Evolutionary conservation across 2,329 filamentous ascomycete genomes (phyloP), one percentile per base, ranked within the genome.

Genomic region (Xylariales sp.): DNA sequence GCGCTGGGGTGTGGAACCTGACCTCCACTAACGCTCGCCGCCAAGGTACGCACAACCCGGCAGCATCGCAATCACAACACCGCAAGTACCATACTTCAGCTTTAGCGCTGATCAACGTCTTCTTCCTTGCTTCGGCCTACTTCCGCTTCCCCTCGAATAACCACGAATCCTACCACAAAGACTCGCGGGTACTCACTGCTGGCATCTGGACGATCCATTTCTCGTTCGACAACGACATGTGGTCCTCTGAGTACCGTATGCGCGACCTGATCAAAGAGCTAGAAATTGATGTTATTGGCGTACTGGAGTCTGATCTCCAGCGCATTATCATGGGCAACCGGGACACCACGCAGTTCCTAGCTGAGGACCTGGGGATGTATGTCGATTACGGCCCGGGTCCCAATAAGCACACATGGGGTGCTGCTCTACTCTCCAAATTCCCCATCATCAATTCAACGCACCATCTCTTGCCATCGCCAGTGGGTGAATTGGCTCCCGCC

Each of bases 151-250:
- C 93, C 0, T 84, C 83, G 2, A 91, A 96, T 60, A 82, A 97
- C 66, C 95, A 96, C 69, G 80, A 79, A 42, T 87, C 93, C 0
- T 90, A 97, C 63, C 91, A 98, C 60, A 78, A 80, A 27, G 81
- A 95, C 40, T 85, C 90, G 48, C 93, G 93, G 52, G 69, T 94
- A 40, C 76, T 96, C 45, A 97, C 94, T 0, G 88, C 89, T 1
- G 93, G 93, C 52, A 97, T 98, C 61, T 98, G 93, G 93, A 98
- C 93, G 0, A 90, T 97, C 42, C 93, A 98, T 68, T 98, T 98
- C 63, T 90, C 87, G 11, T 80, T 98, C 15, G 93, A 98, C 67
- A 97, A 98, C 55, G 86, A 96, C 62, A 96, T 97, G 90, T 97
- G 89, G 88, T 91, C 88, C 8, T 95, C 91, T 0, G 93, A 98